Percentiles rank a stretch among this genome's conserved stretches.
These are phyloP conservation scores for Diaporthe citriasiana DNA, from an alignment of 2,329 filamentous ascomycete species.

Conservation along the genomic window DNA sequence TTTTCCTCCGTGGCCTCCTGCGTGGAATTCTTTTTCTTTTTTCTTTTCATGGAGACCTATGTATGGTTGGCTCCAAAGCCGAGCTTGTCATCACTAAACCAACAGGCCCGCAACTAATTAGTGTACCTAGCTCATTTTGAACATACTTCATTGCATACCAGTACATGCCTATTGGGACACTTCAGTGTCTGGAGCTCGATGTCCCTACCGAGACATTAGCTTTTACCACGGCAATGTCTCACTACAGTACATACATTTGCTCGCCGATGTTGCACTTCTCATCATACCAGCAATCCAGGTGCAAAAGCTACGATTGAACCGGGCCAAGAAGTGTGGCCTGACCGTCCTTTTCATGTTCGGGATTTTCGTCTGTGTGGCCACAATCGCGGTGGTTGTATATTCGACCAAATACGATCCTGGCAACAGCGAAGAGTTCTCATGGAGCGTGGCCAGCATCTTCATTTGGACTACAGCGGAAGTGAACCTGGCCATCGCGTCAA, in stretches of 20 bases:
- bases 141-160: conserved; percentile 20
- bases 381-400: conserved; percentile 7
- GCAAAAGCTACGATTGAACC: conserved; percentile 7
- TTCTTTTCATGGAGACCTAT: neutral
- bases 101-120: neutral
- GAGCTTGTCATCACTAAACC: neutral
- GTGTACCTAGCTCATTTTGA: neutral
- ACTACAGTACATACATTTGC: conserved; percentile 10
- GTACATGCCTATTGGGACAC: conserved; percentile 18
- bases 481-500: conserved; percentile 18
- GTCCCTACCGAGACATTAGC: neutral
- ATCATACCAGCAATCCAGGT: conserved; percentile 23
- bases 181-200: neutral
- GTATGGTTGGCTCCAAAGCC: no score
- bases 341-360: conserved; percentile 6
- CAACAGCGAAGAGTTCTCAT: neutral
- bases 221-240: conserved; percentile 6
- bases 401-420: conserved; percentile 3
- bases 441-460: conserved; percentile 10
- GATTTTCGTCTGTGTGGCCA: conserved; percentile 10
- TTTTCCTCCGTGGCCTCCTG: neutral
- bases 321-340: conserved; percentile 14
- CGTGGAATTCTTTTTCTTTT: no score
- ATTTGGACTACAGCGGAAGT: conserved; percentile 19
- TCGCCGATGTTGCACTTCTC: conserved; percentile 12